These are phyloP conservation scores for Penicillium coffeae DNA, from an alignment of 495 filamentous ascomycete species.

Conservation along the genomic window DNA sequence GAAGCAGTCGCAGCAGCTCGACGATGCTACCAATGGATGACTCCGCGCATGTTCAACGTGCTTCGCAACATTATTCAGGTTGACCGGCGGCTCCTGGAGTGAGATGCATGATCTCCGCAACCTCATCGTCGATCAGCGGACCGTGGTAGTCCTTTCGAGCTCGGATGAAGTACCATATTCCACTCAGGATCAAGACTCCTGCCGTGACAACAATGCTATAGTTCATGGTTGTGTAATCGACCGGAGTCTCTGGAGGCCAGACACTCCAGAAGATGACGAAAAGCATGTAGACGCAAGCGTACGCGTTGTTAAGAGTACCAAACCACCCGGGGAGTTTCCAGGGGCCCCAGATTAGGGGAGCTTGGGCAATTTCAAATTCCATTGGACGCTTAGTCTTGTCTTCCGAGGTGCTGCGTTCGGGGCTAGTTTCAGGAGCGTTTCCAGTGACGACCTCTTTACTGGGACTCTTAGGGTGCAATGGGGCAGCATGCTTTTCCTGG, in stretches of 20 bases:
- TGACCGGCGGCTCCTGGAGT: conserved; percentile 9
- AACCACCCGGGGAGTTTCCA: conserved; percentile 37
- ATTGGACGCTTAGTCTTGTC: conserved; percentile 7
- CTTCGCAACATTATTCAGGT: too few relatives aligned
- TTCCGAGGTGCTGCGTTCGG: conserved; percentile 14
- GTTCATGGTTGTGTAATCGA: conserved; percentile 42
- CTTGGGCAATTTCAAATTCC: conserved; percentile 18
- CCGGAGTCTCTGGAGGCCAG: conserved; percentile 35
- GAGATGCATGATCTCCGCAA: conserved; percentile 24
- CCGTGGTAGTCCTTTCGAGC: conserved; percentile 36
- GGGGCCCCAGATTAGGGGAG: conserved; percentile 34
- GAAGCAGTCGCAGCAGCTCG: too few relatives aligned
- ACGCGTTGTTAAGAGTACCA: conserved; percentile 38
- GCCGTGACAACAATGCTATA: conserved; percentile 39
- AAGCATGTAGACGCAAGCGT: conserved; percentile 31
- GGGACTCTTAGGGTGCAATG: conserved; percentile 12
- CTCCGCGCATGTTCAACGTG: too few relatives aligned
- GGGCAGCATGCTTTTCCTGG: conserved; percentile 12
- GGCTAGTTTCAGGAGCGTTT: conserved; percentile 5
- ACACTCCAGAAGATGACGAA: conserved; percentile 43
- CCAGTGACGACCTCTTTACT: conserved; percentile 6
- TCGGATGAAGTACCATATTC: conserved; percentile 32
- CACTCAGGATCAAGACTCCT: conserved; percentile 25
- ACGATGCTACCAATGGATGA: too few relatives aligned
- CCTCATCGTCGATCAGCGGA: conserved; percentile 38